These are phyloP conservation scores for Erysimum cheiranthoides DNA, from an alignment of 345 rosid genomes.

Conservation along the genomic window DNA sequence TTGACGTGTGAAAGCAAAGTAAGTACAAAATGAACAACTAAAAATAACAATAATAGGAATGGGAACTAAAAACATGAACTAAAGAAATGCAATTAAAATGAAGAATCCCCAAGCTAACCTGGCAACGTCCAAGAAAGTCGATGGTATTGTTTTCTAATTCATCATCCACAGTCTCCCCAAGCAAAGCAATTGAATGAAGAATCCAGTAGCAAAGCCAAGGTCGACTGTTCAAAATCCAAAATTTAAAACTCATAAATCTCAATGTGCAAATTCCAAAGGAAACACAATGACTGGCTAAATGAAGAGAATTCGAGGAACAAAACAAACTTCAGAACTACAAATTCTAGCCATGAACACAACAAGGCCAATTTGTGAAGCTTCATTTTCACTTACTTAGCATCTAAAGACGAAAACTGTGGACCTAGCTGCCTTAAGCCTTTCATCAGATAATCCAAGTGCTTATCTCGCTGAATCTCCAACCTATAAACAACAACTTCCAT, in stretches of 20 bases:
- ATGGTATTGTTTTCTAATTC: constrained; percentile 60
- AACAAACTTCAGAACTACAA: neutral
- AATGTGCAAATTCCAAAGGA: constrained; percentile 10
- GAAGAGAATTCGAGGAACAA: neutral
- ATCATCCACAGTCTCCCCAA: constrained; percentile 70
- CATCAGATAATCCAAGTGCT: constrained; percentile 74
- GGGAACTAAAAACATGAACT: neutral
- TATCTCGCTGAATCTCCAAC: constrained; percentile 80
- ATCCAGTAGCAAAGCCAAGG: constrained; percentile 99
- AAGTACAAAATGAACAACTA: constrained; percentile 1
- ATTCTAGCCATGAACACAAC: constrained; percentile 1
- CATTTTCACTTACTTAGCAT: constrained; percentile 64
- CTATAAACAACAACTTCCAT: constrained; percentile 46
- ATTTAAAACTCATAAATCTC: neutral
- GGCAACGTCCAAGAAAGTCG: constrained; percentile 80
- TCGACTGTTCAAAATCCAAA: constrained; percentile 57
- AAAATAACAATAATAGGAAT: neutral
- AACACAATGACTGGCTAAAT: neutral
- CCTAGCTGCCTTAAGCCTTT: constrained; percentile 66
- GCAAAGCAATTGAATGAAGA: constrained; percentile 82
- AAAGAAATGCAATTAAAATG: too few species aligned
- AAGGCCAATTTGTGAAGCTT: neutral
- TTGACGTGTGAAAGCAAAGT: constrained; percentile 4
- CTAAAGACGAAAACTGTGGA: constrained; percentile 69
- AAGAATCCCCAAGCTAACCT: constrained; percentile 46